Evolutionary conservation across 345 rosid genomes (phyloP).

Genomic region (Cardamine resedifolia): DNA sequence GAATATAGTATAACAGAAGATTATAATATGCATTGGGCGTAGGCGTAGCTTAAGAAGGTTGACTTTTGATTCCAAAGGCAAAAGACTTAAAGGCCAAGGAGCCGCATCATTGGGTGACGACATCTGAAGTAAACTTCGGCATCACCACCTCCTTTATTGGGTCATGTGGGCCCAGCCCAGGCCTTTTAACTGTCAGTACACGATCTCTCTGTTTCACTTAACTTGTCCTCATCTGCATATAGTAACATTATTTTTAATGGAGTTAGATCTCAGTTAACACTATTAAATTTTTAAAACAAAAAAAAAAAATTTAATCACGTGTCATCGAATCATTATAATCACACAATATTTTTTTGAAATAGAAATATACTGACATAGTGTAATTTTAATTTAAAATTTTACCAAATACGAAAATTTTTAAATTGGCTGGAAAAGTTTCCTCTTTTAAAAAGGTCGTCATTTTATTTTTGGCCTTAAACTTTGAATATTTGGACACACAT

Average conservation of each 20-base stretch:
- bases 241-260: not conserved
- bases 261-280: not conserved
- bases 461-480: not conserved
- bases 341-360: too few relatives aligned
- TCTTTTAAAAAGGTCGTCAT: too few relatives aligned
- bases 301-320: not conserved
- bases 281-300: not conserved
- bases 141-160: slow-evolving; percentile 36
- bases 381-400: too few relatives aligned
- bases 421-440: not conserved
- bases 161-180: slow-evolving; percentile 26
- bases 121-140: slow-evolving; percentile 37
- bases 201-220: not conserved
- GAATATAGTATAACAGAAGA: slow-evolving; percentile 16
- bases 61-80: slow-evolving; percentile 50
- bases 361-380: too few relatives aligned
- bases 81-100: slow-evolving; percentile 61
- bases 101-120: slow-evolving; percentile 39
- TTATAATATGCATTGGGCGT: slow-evolving; percentile 29
- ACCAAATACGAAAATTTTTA: not conserved
- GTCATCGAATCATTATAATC: too few relatives aligned
- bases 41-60: slow-evolving; percentile 46
- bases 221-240: not conserved
- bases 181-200: slow-evolving; percentile 25
- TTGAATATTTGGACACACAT: not conserved